These are phyloP conservation scores for Pythium aphanidermatum DNA, from an alignment of 352 stramenopile species.

Conservation along the genomic window DNA sequence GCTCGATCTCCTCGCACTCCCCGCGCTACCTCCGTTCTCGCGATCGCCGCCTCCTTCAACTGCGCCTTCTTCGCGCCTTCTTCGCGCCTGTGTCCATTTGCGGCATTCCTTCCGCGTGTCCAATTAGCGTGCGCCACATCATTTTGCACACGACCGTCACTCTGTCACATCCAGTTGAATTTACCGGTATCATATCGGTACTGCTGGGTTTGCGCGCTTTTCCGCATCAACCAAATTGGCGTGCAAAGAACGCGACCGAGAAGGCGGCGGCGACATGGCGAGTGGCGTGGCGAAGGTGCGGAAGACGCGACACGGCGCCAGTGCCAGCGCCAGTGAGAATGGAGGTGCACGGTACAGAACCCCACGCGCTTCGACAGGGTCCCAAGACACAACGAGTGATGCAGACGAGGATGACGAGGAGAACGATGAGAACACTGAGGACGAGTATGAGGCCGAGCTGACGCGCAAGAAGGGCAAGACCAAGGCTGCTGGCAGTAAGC, in stretches of 20 bases:
- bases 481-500: constrained; percentile 3
- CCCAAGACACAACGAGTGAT: constrained; percentile 17
- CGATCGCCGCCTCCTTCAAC: too few relatives aligned
- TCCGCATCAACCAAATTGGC: constrained; percentile 10
- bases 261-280: background rate
- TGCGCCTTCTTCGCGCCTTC: too few relatives aligned
- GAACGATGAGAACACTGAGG: background rate
- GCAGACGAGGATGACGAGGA: constrained; percentile 15
- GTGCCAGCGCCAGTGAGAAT: too few relatives aligned
- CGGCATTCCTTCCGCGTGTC: background rate
- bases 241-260: constrained; percentile 4
- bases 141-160: too few relatives aligned
- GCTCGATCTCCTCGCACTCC: too few relatives aligned
- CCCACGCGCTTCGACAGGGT: constrained; percentile 13
- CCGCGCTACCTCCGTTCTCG: too few relatives aligned
- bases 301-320: constrained; percentile 20
- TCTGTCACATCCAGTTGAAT: too few relatives aligned
- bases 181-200: constrained; percentile 11
- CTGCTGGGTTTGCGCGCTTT: constrained; percentile 8
- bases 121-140: constrained; percentile 3
- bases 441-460: background rate
- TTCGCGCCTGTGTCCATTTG: constrained; percentile 3
- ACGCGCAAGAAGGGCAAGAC: constrained; percentile 24
- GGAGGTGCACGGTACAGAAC: background rate
- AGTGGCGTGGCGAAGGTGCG: constrained; percentile 11